These are phyloP conservation scores for Beauveria bassiana DNA, from an alignment of 2,329 filamentous ascomycete species.

Conservation along the genomic window DNA sequence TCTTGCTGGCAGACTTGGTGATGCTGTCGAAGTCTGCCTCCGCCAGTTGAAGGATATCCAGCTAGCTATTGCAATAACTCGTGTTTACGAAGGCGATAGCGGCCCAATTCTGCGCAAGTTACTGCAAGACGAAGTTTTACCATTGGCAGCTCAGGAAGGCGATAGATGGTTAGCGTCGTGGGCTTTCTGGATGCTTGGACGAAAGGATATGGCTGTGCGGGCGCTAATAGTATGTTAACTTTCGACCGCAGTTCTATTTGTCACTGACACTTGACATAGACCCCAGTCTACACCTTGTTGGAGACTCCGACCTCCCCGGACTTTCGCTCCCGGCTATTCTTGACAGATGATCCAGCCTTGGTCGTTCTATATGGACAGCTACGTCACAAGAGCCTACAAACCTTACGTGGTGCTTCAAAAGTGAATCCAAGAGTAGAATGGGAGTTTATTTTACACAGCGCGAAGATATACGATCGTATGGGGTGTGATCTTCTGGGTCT, in stretches of 20 bases:
- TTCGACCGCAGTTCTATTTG: not conserved
- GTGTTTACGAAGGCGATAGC: conserved; percentile 81
- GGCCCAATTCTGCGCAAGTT: conserved; percentile 66
- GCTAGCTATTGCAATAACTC: conserved; percentile 77
- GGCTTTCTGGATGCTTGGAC: conserved; percentile 87
- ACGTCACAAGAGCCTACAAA: conserved; percentile 72
- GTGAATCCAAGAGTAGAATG: conserved; percentile 73
- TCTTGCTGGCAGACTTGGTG: conserved; percentile 73
- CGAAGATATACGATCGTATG: conserved; percentile 79
- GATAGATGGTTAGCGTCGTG: conserved; percentile 93
- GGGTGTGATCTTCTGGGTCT: conserved; percentile 86
- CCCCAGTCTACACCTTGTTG: conserved; percentile 68
- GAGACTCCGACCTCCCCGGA: conserved; percentile 61
- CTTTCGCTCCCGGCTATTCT: conserved; percentile 67
- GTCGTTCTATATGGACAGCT: conserved; percentile 83
- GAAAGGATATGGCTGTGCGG: conserved; percentile 76
- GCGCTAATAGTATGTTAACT: conserved; percentile 61
- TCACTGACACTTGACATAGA: conserved; percentile 37
- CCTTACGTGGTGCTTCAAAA: conserved; percentile 75
- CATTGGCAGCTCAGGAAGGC: conserved; percentile 68
- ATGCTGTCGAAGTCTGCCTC: conserved; percentile 78
- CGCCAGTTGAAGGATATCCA: conserved; percentile 85
- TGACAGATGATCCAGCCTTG: conserved; percentile 85
- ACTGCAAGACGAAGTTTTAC: conserved; percentile 71
- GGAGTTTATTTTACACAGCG: conserved; percentile 83